Evolutionary conservation across 2,329 filamentous ascomycete species (phyloP).

Genomic region (Talaromyces sp.): DNA sequence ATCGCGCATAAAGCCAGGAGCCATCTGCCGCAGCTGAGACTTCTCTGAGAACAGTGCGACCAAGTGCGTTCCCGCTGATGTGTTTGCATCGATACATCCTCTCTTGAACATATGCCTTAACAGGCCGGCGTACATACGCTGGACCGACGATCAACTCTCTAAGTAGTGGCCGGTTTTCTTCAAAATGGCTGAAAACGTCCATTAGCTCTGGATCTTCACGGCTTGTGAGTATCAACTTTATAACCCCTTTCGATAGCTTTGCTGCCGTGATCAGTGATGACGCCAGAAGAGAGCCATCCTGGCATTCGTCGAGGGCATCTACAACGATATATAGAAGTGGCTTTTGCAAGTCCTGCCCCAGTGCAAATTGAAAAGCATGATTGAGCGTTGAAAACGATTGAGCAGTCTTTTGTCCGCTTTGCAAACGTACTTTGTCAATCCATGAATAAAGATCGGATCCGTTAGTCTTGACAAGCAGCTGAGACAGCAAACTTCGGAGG

Average conservation of each 20-base stretch:
- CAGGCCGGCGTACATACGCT: background rate
- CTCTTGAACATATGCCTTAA: background rate
- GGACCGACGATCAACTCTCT: background rate
- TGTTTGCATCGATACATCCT: background rate
- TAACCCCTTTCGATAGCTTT: background rate
- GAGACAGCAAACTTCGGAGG: slow-evolving; percentile 3
- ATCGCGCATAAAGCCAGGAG: slow-evolving; percentile 3
- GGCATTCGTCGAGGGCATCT: slow-evolving; percentile 6
- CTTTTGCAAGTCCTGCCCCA: background rate
- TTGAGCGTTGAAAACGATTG: background rate
- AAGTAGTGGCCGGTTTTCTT: background rate
- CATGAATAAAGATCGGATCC: background rate
- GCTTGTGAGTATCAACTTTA: slow-evolving; percentile 4
- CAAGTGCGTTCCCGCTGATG: background rate
- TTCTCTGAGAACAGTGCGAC: background rate
- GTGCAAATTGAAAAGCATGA: background rate
- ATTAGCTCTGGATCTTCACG: background rate
- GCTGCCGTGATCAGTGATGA: background rate
- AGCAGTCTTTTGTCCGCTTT: background rate
- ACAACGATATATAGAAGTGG: background rate
- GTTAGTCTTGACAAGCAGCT: background rate
- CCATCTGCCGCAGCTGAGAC: background rate
- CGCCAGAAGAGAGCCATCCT: background rate
- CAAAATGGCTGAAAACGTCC: background rate
- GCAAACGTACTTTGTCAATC: slow-evolving; percentile 1